Evolutionary conservation across 148 eudicot species (phyloP).

Genomic region (Linanthus parryae): DNA sequence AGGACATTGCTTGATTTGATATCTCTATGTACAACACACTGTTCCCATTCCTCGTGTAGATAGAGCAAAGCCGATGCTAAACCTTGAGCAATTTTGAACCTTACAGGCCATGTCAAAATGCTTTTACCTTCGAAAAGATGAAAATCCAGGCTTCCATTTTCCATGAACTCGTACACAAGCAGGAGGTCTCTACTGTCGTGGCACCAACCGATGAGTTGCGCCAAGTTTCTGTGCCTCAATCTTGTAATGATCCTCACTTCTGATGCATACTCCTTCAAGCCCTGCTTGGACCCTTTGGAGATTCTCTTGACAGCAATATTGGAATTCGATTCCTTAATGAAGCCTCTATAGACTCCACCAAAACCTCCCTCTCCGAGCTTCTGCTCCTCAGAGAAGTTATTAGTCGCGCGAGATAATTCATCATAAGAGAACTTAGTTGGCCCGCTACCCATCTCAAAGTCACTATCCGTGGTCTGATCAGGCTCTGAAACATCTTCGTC

Average conservation of each 20-base stretch:
- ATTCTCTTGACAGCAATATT: conserved; percentile 32
- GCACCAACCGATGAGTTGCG: conserved; percentile 29
- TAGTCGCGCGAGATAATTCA: conserved; percentile 22
- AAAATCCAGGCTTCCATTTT: conserved; percentile 21
- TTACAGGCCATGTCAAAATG: conserved; percentile 18
- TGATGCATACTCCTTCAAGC: conserved; percentile 26
- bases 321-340: conserved; percentile 5
- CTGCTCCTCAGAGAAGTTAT: conserved; percentile 20
- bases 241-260: conserved; percentile 34
- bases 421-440: conserved; percentile 29
- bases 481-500: not conserved
- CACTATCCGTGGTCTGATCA: conserved; percentile 1
- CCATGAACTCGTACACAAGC: conserved; percentile 24
- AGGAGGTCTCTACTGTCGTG: conserved; percentile 19
- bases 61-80: conserved; percentile 25
- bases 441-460: conserved; percentile 21
- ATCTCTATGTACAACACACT: conserved; percentile 26
- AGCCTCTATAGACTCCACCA: conserved; percentile 35
- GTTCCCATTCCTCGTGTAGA: conserved; percentile 29
- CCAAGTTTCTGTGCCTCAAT: conserved; percentile 38
- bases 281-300: conserved; percentile 28
- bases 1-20: conserved; percentile 22
- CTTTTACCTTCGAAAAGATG: conserved; percentile 16
- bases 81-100: conserved; percentile 19
- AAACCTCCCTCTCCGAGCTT: conserved; percentile 45